Evolutionary conservation across 768 basidiomycete genomes (phyloP), one percentile per base, ranked within the genome.

Genomic region (Collybiopsis confluens): DNA sequence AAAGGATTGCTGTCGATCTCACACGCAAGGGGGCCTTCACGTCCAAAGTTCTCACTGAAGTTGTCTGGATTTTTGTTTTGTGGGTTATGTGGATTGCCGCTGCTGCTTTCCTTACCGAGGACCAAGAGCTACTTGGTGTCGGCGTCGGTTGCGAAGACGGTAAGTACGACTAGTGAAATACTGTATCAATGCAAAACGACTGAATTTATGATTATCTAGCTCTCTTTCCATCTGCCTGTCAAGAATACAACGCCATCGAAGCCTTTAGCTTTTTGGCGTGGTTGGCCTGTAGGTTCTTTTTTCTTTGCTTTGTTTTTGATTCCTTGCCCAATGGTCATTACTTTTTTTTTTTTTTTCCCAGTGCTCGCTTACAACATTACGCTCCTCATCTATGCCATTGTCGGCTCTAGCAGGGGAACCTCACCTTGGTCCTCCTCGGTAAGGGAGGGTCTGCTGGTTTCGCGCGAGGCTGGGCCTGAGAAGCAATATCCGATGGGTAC

Each of bases 261-360:
- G 67, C 62, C 9, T 66, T 65, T 57, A 52, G 53, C 26, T 68
- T 63, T 58, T 52, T 63, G 16, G 56, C 57, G 16, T 68, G 57
- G 61, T 56, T 63, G 55, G 38, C 51, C 18, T 52, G 63, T 67
- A 30, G 27, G 59, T n/a, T n/a, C n/a, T 18, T 42, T 33, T 33
- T 33, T 5, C 30, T 13, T 33, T n/a, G n/a, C n/a, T 33, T 33
- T 33, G 13, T 33, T 33, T 13, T 5, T 33, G 30, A 5, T 6
- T 5, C 30, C 30, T 33, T 13, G 13, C 30, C 30, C 30, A 33
- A 33, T 13, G 30, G 13, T 13, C 30, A 13, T 13, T 33, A 33
- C 30, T 6, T 33, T 6, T 33, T 33, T 13, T 5, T 13, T 33
- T 6, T 13, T 6, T 33, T 6, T 33, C 13, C 30, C 30, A 33